Conservation (phyloP, 148 eudicot genomes). For the Silene uniflora region DNA sequence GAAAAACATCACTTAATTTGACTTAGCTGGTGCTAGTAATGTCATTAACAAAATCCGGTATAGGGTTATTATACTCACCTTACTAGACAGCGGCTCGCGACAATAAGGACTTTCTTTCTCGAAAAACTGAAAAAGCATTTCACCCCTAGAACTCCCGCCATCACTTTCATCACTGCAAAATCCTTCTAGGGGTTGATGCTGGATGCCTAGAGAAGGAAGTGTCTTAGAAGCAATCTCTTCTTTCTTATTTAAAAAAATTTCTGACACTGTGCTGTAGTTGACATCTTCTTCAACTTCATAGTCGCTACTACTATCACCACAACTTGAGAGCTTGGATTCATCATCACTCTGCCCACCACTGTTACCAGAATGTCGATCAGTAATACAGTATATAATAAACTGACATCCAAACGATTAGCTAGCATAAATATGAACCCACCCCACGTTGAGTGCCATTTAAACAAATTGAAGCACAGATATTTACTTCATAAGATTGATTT, state of each 20-base stretch:
- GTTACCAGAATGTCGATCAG: constrained; percentile 1
- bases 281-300: constrained; percentile 37
- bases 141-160: constrained; percentile 32
- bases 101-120: constrained; percentile 52
- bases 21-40: neutral
- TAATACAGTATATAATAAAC: neutral
- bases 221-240: constrained; percentile 22
- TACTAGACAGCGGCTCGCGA: constrained; percentile 62
- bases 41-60: neutral
- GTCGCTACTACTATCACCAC: constrained; percentile 54
- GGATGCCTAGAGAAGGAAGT: constrained; percentile 26
- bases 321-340: constrained; percentile 40
- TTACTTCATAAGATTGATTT: neutral
- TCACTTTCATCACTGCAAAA: constrained; percentile 46
- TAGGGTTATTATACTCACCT: constrained; percentile 33
- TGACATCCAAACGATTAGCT: neutral
- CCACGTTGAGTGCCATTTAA: neutral
- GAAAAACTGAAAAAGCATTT: constrained; percentile 46
- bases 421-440: neutral
- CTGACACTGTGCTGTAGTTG: constrained; percentile 21
- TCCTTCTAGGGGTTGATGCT: constrained; percentile 28
- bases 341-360: constrained; percentile 29
- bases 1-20: neutral
- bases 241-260: constrained; percentile 22
- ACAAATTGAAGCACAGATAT: too few species aligned